phyloP scores from a whole-genome alignment of 805 yeast species.

The Jamesozyma rosinii region DNA sequence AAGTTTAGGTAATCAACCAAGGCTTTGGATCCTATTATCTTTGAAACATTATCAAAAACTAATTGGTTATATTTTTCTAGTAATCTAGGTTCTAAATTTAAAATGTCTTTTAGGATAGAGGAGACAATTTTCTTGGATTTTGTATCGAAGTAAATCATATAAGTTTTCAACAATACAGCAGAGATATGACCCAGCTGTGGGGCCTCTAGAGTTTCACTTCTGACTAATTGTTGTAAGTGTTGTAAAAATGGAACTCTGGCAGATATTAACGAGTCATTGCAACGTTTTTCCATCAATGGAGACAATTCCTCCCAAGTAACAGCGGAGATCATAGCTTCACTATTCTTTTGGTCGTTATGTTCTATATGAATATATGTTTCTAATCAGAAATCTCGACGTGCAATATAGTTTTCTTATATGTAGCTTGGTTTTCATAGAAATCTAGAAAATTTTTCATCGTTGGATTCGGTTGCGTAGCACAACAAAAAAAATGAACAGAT shows the following conservation, averaged over 20 bases:
- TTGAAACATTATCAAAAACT: constrained; percentile 29
- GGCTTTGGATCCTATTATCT: constrained; percentile 38
- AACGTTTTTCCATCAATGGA: constrained; percentile 12
- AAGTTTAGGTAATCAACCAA: constrained; percentile 48
- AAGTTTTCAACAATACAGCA: constrained; percentile 38
- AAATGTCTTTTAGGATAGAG: constrained; percentile 33
- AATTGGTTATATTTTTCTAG: constrained; percentile 33
- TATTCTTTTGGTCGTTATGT: background rate
- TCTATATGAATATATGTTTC: no score
- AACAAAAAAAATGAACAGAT: background rate
- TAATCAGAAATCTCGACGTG: no score
- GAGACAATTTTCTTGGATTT: constrained; percentile 38
- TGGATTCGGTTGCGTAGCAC: background rate
- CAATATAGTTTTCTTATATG: background rate
- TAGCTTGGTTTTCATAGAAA: background rate
- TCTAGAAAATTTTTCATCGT: constrained; percentile 9
- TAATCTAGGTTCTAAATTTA: constrained; percentile 29
- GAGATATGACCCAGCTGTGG: constrained; percentile 28
- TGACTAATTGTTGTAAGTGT: constrained; percentile 14
- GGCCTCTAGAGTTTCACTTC: constrained; percentile 12
- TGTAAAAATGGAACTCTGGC: constrained; percentile 25
- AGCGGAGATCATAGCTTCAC: constrained; percentile 5
- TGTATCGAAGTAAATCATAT: constrained; percentile 42
- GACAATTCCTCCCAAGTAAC: constrained; percentile 20
- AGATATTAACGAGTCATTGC: constrained; percentile 19